Base-by-base conservation (phyloP, 257 asterid genomes). In the Gardenia jasminoides region DNA sequence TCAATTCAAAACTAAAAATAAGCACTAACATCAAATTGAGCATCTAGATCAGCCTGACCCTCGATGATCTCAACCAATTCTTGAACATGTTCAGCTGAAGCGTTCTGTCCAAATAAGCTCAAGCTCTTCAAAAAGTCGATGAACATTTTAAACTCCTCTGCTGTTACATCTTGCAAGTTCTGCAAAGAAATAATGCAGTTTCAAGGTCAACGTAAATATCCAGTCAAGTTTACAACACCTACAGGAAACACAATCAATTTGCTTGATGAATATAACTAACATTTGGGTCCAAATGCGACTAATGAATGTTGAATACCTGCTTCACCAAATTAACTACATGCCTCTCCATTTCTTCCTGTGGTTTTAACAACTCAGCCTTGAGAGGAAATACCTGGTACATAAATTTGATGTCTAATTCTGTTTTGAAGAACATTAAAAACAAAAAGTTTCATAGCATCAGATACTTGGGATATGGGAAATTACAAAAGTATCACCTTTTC, bases 41-140 rank as follows among this genome's bases (percentile, higher is more conserved):
- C 97, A 88, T 95, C 93, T 75, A 95, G 88, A 84, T 95, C 99
- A 80, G 99, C 98, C 89, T 95, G 99, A 79, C 98, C 97, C 85
- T 95, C 97, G 81, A 93, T 90, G 78, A 95, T 92, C 87, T 91
- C 99, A 87, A 95, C 98, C 83, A 95, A 97, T 88, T 95, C 99
- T 82, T 93, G 97, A 87, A 91, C 85, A 72, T 92, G 92, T 88
- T 93, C 98, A 48, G 82, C 85, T 20, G 99, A 89, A 77, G 99
- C 98, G 76, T 75, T 87, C 81, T 87, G 88, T 74, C 99, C 98
- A 72, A 95, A 95, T 79, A 95, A 89, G 88, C 84, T 91, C 93
- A 95, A 88, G 89, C 97, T 92, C 86, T 88, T 95, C 87, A 95
- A 86, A 83, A 95, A 93, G 82, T 93, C 97, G 82, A 92, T 85